Evolutionary conservation across 257 asterid species (phyloP), one percentile per base, ranked within the genome.

Genomic region (Paulownia fortunei): DNA sequence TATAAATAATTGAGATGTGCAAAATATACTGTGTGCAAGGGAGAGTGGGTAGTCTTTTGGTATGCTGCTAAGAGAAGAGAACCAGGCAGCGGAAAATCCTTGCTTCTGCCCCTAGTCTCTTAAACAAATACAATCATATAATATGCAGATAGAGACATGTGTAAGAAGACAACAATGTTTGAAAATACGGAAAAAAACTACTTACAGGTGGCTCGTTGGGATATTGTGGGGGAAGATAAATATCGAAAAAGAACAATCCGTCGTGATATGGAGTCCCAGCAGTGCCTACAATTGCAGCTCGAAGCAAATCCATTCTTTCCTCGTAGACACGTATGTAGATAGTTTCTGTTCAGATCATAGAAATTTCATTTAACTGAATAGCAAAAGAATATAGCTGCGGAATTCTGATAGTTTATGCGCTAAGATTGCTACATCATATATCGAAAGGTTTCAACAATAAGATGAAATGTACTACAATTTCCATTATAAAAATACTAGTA

Each of bases 181-280:
- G 37, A 26, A 63, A 49, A 15, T 5, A 72, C 23, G 11, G 61
- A 54, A 55, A 37, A 73, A 8, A 49, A 2, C 23, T 37, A 81
- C 99, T 85, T 84, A 96, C 99, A 21, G 99, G 99, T 76, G 99
- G 99, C 81, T 84, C 95, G 16, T 87, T 78, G 32, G 99, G 99
- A 84, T 92, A 96, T 21, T 88, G 94, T 0, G 90, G 90, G 56
- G 99, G 96, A 76, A 96, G 92, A 82, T 76, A 83, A 58, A 96
- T 88, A 77, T 96, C 99, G 9, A 96, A 96, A 80, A 93, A 92
- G 86, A 93, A 96, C 58, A 96, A 12, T 15, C 97, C 97, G 26
- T 93, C 96, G 12, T 96, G 98, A 76, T 96, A 96, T n/a, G 99
- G 99, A 75, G 99, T 93, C 70, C 94, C 97, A n/a, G 78, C 89